Conservation (phyloP, 768 basidiomycete species). For the Crassisporium funariophilum region DNA sequence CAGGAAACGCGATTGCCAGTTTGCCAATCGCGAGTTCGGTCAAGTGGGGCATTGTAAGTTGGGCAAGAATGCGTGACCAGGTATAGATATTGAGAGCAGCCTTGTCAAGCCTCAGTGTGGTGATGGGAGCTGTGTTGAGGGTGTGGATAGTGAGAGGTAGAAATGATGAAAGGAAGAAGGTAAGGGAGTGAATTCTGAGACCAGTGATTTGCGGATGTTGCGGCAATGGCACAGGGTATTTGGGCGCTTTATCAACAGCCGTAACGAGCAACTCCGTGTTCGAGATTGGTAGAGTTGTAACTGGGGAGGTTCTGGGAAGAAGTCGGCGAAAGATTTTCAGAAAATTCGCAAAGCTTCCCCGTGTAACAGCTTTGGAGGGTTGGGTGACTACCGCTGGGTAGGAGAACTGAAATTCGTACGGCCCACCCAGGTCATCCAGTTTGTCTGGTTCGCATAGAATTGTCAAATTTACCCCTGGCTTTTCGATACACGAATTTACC, state of each 20-base stretch:
- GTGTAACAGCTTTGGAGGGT: neutral
- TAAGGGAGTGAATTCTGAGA: conserved; percentile 4
- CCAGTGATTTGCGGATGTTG: conserved; percentile 1
- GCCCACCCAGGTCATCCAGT: conserved; percentile 1
- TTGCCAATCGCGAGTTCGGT: conserved; percentile 11
- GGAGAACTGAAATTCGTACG: conserved; percentile 7
- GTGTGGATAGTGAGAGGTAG: conserved; percentile 14
- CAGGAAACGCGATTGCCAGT: conserved; percentile 17
- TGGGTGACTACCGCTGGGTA: neutral
- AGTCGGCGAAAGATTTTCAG: too few relatives aligned
- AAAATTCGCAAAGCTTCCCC: neutral
- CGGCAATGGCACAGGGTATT: neutral
- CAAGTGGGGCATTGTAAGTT: conserved; percentile 13
- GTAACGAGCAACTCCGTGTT: too few relatives aligned
- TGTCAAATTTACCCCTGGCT: neutral
- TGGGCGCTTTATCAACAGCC: neutral
- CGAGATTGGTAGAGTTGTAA: too few relatives aligned
- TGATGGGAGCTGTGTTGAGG: conserved; percentile 17
- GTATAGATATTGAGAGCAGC: conserved; percentile 13
- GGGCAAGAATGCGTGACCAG: conserved; percentile 19
- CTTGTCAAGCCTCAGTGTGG: conserved; percentile 14
- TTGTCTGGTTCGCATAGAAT: neutral
- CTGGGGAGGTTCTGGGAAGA: too few relatives aligned
- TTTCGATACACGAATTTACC: conserved; percentile 2
- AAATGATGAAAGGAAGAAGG: conserved; percentile 3